Conservation (phyloP, 208 protist genomes). For the Crithidia mellificae region DNA sequence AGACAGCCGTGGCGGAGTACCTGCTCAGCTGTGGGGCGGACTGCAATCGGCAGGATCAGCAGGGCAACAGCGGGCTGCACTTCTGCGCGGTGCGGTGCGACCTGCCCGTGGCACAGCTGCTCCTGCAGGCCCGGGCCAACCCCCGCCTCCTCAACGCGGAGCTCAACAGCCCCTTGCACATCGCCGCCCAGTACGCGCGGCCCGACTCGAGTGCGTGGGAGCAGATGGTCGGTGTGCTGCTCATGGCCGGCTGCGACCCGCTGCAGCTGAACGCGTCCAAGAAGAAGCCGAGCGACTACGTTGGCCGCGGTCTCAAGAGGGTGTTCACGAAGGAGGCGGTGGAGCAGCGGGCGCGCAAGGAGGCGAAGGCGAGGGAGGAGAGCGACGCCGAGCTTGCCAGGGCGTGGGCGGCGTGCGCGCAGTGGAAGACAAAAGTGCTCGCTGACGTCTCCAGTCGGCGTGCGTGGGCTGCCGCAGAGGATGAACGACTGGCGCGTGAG, state of each 20-base stretch:
- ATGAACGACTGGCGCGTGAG: conserved; percentile 68
- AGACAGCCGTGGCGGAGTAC: conserved; percentile 74
- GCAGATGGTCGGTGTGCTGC: conserved; percentile 70
- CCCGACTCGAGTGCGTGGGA: conserved; percentile 89
- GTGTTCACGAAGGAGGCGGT: conserved; percentile 81
- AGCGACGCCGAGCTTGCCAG: conserved; percentile 35
- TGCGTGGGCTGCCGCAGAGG: conserved; percentile 43
- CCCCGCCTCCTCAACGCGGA: conserved; percentile 74
- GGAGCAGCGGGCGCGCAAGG: conserved; percentile 35
- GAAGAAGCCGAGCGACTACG: conserved; percentile 83
- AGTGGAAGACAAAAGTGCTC: conserved; percentile 33
- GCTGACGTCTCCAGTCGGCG: conserved; percentile 15
- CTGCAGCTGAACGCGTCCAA: conserved; percentile 73
- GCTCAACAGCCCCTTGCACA: conserved; percentile 83
- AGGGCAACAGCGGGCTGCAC: conserved; percentile 84
- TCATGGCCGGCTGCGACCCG: conserved; percentile 75
- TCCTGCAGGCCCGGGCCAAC: conserved; percentile 64
- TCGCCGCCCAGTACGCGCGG: conserved; percentile 70
- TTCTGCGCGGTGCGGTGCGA: conserved; percentile 89
- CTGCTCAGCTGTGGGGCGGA: conserved; percentile 71
- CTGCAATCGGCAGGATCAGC: conserved; percentile 66
- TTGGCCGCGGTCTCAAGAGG: conserved; percentile 72
- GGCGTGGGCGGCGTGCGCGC: conserved; percentile 26
- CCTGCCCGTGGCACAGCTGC: conserved; percentile 69
- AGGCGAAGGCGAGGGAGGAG: conserved; percentile 33